A percentile compares a stretch with the other conserved stretches of the same genome.
Evolutionary conservation across 345 rosid species (phyloP).

Genomic region (Aegle marmelos): DNA sequence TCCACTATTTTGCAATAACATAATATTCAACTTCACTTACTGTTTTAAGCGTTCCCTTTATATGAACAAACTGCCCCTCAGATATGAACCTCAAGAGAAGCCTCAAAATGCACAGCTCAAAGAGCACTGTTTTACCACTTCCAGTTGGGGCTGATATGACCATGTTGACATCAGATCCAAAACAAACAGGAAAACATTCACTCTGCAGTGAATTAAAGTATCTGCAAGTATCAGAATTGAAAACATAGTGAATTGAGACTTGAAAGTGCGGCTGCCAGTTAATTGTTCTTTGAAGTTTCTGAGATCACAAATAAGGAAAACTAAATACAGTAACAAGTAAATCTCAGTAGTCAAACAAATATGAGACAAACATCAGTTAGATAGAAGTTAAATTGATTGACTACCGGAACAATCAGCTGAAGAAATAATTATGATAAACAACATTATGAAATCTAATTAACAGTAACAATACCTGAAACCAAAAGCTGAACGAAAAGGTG

Average conservation of each 20-base stretch:
- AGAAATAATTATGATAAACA: neutral
- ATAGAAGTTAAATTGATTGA: neutral
- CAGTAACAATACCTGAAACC: conserved; percentile 56
- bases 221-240: conserved; percentile 35
- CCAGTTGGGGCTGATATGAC: conserved; percentile 98
- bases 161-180: conserved; percentile 82
- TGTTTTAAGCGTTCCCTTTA: conserved; percentile 85
- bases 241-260: neutral
- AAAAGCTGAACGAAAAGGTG: conserved; percentile 63
- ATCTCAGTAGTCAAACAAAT: neutral
- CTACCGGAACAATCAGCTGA: conserved; percentile 1
- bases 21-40: conserved; percentile 35
- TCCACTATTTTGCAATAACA: neutral
- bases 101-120: conserved; percentile 88
- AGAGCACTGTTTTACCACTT: conserved; percentile 93
- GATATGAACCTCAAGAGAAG: conserved; percentile 75
- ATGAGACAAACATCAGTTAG: neutral
- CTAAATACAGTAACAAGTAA: neutral
- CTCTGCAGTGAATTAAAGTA: conserved; percentile 95
- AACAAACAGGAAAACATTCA: conserved; percentile 88
- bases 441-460: neutral
- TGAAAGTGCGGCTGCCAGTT: too few relatives aligned
- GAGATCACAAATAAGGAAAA: neutral
- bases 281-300: neutral
- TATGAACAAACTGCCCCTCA: conserved; percentile 58